These are phyloP conservation scores for Dactylellina sp. DNA, from an alignment of 2,329 filamentous ascomycete genomes.

Conservation along the genomic window DNA sequence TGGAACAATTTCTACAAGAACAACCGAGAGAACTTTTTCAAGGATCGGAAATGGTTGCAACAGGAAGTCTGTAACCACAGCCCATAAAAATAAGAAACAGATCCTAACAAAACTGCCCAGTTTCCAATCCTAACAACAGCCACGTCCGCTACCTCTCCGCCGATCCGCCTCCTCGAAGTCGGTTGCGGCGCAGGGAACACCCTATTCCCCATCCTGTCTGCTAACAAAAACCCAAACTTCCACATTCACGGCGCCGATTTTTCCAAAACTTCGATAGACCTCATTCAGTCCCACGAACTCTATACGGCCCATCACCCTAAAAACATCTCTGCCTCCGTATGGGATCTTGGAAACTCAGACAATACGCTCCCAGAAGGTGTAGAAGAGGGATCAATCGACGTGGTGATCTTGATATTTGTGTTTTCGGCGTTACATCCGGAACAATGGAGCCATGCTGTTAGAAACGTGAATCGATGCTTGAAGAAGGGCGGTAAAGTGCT, in stretches of 20 bases:
- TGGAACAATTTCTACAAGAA: conserved; percentile 99
- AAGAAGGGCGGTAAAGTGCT: conserved; percentile 94
- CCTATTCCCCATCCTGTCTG: conserved; percentile 86
- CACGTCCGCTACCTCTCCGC: conserved; percentile 76
- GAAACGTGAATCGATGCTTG: conserved; percentile 82
- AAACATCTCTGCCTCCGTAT: conserved; percentile 69
- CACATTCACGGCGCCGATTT: conserved; percentile 96
- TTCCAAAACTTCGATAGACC: conserved; percentile 91
- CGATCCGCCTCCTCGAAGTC: conserved; percentile 82
- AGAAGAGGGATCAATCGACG: conserved; percentile 82
- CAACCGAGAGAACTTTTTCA: conserved; percentile 98
- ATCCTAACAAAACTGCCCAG: conserved; percentile 41
- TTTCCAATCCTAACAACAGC: conserved; percentile 87
- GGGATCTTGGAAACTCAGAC: conserved; percentile 75
- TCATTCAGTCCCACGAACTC: conserved; percentile 83
- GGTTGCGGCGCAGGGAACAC: conserved; percentile 97
- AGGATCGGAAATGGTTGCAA: conserved; percentile 95
- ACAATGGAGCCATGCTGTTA: conserved; percentile 85
- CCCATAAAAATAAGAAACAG: not conserved
- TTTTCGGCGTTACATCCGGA: conserved; percentile 88
- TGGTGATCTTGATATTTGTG: conserved; percentile 95
- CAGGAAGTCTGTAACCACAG: conserved; percentile 76
- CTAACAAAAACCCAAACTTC: conserved; percentile 83
- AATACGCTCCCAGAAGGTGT: conserved; percentile 78
- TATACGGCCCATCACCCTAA: conserved; percentile 73